These are phyloP conservation scores for Metschnikowia picachoensis DNA, from an alignment of 805 yeast species.

Conservation along the genomic window DNA sequence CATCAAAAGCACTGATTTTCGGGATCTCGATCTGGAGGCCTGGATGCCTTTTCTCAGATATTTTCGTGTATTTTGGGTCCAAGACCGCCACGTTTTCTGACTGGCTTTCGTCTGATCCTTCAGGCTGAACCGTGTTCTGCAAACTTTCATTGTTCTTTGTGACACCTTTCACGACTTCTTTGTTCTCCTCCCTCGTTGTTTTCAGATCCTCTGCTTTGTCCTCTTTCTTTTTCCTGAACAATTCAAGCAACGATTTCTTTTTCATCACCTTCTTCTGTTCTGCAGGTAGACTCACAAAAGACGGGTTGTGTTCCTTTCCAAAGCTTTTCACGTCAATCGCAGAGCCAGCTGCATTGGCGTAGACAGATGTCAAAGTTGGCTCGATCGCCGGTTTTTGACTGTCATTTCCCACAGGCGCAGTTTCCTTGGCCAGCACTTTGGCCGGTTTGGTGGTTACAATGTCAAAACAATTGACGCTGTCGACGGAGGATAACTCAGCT, in stretches of 20 bases:
- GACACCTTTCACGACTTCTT: not conserved
- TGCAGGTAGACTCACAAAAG: conserved; percentile 20
- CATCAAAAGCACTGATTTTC: conserved; percentile 9
- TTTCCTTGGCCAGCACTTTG: not conserved
- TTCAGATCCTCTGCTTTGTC: not conserved
- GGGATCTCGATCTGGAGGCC: conserved; percentile 17
- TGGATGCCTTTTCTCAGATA: conserved; percentile 4
- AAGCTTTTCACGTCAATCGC: conserved; percentile 38
- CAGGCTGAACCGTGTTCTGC: not conserved
- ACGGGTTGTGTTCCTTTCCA: conserved; percentile 37
- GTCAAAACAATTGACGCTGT: conserved; percentile 15
- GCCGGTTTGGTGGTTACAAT: conserved; percentile 10
- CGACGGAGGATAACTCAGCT: conserved; percentile 1
- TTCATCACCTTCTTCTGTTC: not conserved
- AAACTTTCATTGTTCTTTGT: not conserved
- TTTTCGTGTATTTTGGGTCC: not conserved
- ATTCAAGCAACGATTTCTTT: conserved; percentile 32
- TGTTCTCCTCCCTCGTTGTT: not conserved
- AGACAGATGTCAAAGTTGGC: conserved; percentile 15
- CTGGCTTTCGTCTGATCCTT: not conserved
- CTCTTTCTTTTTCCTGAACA: conserved; percentile 28
- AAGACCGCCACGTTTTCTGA: not conserved
- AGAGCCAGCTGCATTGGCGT: conserved; percentile 28
- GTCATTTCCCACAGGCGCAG: not conserved
- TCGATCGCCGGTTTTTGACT: conserved; percentile 12